Base-by-base conservation (phyloP, 2,329 filamentous ascomycete genomes). In the Pyrenochaeta sp. region DNA sequence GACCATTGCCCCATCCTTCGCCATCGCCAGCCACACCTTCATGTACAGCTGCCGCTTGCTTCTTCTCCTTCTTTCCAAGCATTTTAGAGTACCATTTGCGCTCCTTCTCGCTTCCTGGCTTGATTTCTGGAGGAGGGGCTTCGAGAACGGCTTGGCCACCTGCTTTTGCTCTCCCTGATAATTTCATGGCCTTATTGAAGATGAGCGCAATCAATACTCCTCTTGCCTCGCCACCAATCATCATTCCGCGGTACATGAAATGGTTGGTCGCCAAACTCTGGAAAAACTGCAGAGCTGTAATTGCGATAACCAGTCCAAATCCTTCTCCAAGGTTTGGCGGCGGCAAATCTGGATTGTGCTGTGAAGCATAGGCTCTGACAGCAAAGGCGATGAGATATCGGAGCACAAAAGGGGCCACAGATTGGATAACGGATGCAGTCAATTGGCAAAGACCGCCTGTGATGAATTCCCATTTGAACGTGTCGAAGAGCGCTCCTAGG, bases 181-280 rank as follows among this genome's bases (percentile, higher is more conserved):
- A 81, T 36, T 85, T 86, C 86, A 96, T 90, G 3, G 90, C 85
- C 71, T 97, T 97, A 67, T 94, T 89, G 63, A 96, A 97, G 44
- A 97, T 90, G 45, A 91, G 74, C 15, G 88, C 84, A 56, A 96
- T 96, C 29, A 97, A 75, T 0, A 90, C 87, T 1, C 86, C 90
- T 66, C 93, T 82, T 6, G 83, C 76, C 73, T 96, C 87, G 0
- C 90, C 94, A 51, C 93, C 94, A 26, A 95, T 84, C 74, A 95
- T 86, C 88, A 96, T 95, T 15, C 93, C 91, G 15, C 86, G 84
- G 63, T 93, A 97, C 63, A 97, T 87, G 73, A 96, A 96, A 64
- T 97, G 93, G 63, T 92, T 95, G 2, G 86, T 90, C 18, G 84
- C 84, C 53, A 96, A 64, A 67, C 88, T 93, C 71, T 96, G 90